Base-by-base conservation (phyloP, 1,284 basidiomycete genomes). In the Cryptococcus wingfieldii region DNA sequence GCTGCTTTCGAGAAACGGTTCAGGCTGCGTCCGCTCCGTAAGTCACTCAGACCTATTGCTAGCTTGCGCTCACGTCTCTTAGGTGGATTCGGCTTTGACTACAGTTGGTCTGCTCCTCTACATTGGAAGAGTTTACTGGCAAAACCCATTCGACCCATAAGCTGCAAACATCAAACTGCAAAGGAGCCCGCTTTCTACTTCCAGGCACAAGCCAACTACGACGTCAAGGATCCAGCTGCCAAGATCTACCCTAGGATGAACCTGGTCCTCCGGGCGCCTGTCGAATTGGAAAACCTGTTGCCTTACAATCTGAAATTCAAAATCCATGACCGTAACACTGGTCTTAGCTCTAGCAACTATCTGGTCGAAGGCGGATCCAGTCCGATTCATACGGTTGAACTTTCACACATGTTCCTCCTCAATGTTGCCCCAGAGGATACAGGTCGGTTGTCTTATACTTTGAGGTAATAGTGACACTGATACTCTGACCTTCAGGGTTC, bases 241-340 rank as follows among this genome's bases (percentile, higher is more conserved):
- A 93, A 89, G 53, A 85, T 84, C 74, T 89, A 89, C 65, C 95
- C 95, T 0, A 87, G 86, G 70, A 84, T 98, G 58, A 86, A 84
- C 48, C 80, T 99, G 42, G 86, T 85, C 54, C 83, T 99, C 52
- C 86, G 93, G n/a, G 92, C 96, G 9, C 96, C 96, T 0, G 83
- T 98, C 38, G 96, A 99, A 71, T 80, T 99, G 10, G 96, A 99
- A 79, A 99, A 99, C 69, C 78, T 98, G 25, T 79, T 99, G 45
- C 97, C 97, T 1, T 97, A 89, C 78, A 93, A 98, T 70, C 79
- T 99, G 54, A 89, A 94, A 69, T 99, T 97, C 78, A 84, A 92
- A 23, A 88, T 98, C 52, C 98, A 94, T 67, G 94, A 98, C 81
- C 97, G 95, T 79, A 86, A 97, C 61, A 88, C 88, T 2, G 87